These are phyloP conservation scores for Komagataella kurtzmanii DNA, from an alignment of 805 yeast species.

Conservation along the genomic window DNA sequence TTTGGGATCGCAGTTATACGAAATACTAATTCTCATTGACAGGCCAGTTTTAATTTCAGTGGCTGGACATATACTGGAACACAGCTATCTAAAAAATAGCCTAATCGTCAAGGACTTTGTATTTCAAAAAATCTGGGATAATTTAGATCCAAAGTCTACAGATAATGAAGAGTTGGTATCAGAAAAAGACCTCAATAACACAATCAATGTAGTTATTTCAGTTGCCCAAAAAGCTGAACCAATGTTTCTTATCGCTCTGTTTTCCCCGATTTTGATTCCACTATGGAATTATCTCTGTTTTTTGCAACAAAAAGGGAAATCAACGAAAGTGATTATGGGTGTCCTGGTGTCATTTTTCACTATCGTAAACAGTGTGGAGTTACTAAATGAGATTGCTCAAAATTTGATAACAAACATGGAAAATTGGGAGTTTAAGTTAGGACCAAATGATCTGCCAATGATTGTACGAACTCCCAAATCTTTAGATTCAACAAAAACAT, in stretches of 20 bases:
- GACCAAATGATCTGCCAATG: constrained; percentile 20
- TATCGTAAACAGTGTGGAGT: constrained; percentile 8
- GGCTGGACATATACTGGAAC: constrained; percentile 38
- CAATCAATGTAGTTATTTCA: constrained; percentile 52
- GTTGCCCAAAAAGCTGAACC: constrained; percentile 31
- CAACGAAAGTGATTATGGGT: constrained; percentile 20
- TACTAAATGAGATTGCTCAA: constrained; percentile 18
- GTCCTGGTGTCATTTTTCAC: constrained; percentile 22
- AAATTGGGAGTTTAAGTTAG: constrained; percentile 27
- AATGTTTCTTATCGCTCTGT: constrained; percentile 20
- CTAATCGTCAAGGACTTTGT: constrained; percentile 46
- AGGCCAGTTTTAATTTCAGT: constrained; percentile 48
- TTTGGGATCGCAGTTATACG: constrained; percentile 54
- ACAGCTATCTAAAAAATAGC: constrained; percentile 34
- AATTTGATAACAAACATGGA: constrained; percentile 19
- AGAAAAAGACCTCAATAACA: constrained; percentile 43
- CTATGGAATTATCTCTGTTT: constrained; percentile 33
- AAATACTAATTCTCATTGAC: constrained; percentile 42
- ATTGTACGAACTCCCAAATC: constrained; percentile 8
- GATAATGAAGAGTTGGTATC: constrained; percentile 12
- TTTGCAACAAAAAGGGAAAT: constrained; percentile 16
- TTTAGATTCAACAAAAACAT: constrained; percentile 6
- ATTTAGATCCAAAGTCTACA: constrained; percentile 21
- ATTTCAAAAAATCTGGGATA: constrained; percentile 32
- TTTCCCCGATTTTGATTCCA: constrained; percentile 13